Evolutionary conservation across 148 eudicot species (phyloP).

Genomic region (Salicornia ramosissima): DNA sequence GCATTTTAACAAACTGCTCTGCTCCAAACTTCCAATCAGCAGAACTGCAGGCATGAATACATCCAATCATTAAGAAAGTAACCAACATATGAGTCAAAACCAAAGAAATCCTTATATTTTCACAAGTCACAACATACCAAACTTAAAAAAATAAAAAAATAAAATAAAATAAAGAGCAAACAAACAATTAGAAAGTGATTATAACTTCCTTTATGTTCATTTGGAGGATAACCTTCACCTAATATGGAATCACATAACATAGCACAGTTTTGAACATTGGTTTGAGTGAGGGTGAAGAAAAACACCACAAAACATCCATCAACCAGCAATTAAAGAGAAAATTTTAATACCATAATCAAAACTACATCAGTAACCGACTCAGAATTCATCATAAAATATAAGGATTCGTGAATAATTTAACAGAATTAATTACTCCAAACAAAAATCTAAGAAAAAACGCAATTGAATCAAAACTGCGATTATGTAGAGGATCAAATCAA

Average conservation of each 20-base stretch:
- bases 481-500: conserved; percentile 9
- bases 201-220: too few relatives aligned
- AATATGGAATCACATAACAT: neutral
- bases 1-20: conserved; percentile 70
- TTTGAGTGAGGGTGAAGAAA: neutral
- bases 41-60: conserved; percentile 46
- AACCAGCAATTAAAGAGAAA: neutral
- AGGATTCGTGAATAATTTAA: neutral
- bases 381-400: conserved; percentile 2
- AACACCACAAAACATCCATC: neutral
- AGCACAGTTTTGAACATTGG: neutral
- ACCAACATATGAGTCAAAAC: neutral
- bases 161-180: too few relatives aligned
- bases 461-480: neutral
- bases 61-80: conserved; percentile 4
- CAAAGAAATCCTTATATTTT: neutral
- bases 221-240: neutral
- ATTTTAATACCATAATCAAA: neutral
- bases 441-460: neutral
- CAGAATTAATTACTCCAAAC: neutral
- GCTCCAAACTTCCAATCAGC: conserved; percentile 90
- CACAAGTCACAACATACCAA: neutral
- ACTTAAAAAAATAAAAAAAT: neutral
- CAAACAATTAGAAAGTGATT: neutral
- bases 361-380: neutral